Evolutionary conservation across 192 early-diverging fungal species (phyloP), one percentile per base, ranked within the genome.

Genomic region (Coemansia asiatica): DNA sequence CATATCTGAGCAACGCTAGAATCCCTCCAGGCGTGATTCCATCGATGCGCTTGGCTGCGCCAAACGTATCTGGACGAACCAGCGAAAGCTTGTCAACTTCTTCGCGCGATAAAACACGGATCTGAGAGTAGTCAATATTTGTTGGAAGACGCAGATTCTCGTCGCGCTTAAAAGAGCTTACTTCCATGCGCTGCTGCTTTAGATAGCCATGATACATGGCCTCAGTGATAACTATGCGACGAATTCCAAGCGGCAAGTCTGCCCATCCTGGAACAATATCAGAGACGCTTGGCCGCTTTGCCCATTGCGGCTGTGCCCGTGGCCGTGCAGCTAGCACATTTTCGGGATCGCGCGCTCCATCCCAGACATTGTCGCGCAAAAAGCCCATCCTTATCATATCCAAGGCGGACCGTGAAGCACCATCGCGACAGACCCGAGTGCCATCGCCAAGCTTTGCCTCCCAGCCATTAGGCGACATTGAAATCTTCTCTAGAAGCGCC

Each of bases 11-110:
- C 56, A 93, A 67, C 25, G 86, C 85, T 26, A 93, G 56, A 50
- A 93, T 83, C n/a, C 83, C 86, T 5, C 88, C 87, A 16, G 91
- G 90, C 29, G 91, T 92, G 72, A 92, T 88, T 3, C 91, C 91
- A 56, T 89, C 90, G 55, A 92, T 88, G 38, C 91, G 80, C 75
- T 90, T 90, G 23, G 88, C 91, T 7, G 90, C 91, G 38, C 91
- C 71, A 25, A 72, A 61, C 25, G 81, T 75, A 51, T 75, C 76
- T 48, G 81, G 81, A 13, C 74, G 76, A 21, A 74, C 63, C 26
- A 61, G 23, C 44, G 56, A 61, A 25, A 83, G 74, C 61, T 54
- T 66, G 22, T 83, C 82, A 25, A 79, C 61, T 44, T 83, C 82
- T 62, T 83, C 82, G 66, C 70, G 76, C 48, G 77, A 76, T 22